Evolutionary conservation across 2,329 filamentous ascomycete species (phyloP).

Genomic region (Aspergillus floridensis): DNA sequence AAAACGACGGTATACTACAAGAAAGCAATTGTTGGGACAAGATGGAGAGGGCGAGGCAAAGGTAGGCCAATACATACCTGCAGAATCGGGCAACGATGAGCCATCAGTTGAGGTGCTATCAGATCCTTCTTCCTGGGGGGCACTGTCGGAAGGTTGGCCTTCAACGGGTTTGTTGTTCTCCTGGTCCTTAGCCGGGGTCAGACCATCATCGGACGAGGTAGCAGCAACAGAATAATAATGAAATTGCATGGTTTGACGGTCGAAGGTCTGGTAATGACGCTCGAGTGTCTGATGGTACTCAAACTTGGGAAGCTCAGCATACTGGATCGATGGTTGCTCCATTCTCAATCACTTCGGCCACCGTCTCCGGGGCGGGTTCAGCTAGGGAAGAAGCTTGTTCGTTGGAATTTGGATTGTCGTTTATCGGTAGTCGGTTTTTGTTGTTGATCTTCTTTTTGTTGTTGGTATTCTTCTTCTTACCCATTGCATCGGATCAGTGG

Average conservation of each 20-base stretch:
- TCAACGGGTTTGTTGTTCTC: slow-evolving; percentile 36
- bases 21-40: neutral
- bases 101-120: slow-evolving; percentile 25
- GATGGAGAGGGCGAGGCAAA: neutral
- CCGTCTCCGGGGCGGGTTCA: slow-evolving; percentile 29
- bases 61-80: slow-evolving; percentile 26
- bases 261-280: slow-evolving; percentile 45
- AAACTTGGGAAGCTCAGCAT: slow-evolving; percentile 44
- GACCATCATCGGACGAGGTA: slow-evolving; percentile 27
- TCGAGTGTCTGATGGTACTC: slow-evolving; percentile 42
- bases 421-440: slow-evolving; percentile 24
- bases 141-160: slow-evolving; percentile 17
- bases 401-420: slow-evolving; percentile 25
- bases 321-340: slow-evolving; percentile 36
- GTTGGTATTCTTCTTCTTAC: slow-evolving; percentile 37
- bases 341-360: slow-evolving; percentile 36
- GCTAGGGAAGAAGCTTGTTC: slow-evolving; percentile 19
- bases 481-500: slow-evolving; percentile 38
- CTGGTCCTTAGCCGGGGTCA: slow-evolving; percentile 39
- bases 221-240: slow-evolving; percentile 37
- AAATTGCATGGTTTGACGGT: slow-evolving; percentile 38
- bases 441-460: slow-evolving; percentile 31
- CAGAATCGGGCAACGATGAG: slow-evolving; percentile 25
- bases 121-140: slow-evolving; percentile 21
- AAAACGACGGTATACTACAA: neutral